A percentile compares a stretch with the other conserved stretches of the same genome.
Conservation (phyloP, 2,329 filamentous ascomycete species). For the Penicillium griseofulvum region DNA sequence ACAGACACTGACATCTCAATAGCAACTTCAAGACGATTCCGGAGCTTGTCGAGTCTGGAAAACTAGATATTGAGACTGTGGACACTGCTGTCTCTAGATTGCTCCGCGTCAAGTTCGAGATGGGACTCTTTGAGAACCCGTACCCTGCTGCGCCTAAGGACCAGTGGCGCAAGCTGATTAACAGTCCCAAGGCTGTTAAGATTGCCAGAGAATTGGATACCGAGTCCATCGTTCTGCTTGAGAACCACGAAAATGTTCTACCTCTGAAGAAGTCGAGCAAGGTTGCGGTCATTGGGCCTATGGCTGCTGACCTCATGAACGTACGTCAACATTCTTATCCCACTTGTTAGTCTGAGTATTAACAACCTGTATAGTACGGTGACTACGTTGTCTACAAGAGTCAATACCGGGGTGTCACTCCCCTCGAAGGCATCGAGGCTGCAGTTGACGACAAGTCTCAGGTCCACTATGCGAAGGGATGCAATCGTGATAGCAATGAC, state of each 20-base stretch:
- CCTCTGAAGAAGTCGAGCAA: slow-evolving; percentile 63
- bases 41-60: slow-evolving; percentile 60
- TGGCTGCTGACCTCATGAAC: slow-evolving; percentile 70
- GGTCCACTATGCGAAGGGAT: slow-evolving; percentile 67
- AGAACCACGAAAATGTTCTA: slow-evolving; percentile 56
- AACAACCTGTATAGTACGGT: slow-evolving; percentile 53
- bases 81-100: slow-evolving; percentile 65
- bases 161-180: slow-evolving; percentile 58
- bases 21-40: slow-evolving; percentile 66
- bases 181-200: slow-evolving; percentile 58
- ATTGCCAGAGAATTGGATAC: slow-evolving; percentile 63
- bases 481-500: slow-evolving; percentile 69
- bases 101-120: slow-evolving; percentile 65
- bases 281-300: slow-evolving; percentile 71
- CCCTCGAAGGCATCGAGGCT: slow-evolving; percentile 65
- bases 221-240: slow-evolving; percentile 61
- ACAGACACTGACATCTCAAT: slow-evolving; percentile 1
- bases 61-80: slow-evolving; percentile 59
- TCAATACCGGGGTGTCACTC: slow-evolving; percentile 65
- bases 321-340: slow-evolving; percentile 40
- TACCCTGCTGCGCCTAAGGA: slow-evolving; percentile 58
- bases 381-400: slow-evolving; percentile 69
- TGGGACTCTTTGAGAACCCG: slow-evolving; percentile 70
- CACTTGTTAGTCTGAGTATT: neutral
- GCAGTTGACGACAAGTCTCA: slow-evolving; percentile 56